Percentiles rank a stretch among this genome's conserved stretches.
phyloP scores from a whole-genome alignment of 208 protist species.

The Leptomonas pyrrhocoris region DNA sequence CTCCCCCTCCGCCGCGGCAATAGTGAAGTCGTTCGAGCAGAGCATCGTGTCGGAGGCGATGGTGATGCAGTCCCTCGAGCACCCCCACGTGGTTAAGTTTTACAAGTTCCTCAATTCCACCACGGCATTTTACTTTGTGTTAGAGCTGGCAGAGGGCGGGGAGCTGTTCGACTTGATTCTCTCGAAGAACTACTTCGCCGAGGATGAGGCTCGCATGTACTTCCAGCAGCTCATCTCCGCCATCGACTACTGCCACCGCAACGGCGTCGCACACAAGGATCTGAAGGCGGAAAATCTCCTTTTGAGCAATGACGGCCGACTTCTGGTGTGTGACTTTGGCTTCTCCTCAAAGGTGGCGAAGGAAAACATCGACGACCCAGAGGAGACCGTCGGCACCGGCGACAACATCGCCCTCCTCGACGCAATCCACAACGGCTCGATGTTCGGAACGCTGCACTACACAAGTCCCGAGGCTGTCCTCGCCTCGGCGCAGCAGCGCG shows the following conservation, averaged over 20 bases:
- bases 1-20: not conserved
- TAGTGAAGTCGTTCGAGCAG: conserved; percentile 49
- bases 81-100: conserved; percentile 89
- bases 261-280: conserved; percentile 87
- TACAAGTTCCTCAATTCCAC: conserved; percentile 90
- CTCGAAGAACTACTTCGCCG: conserved; percentile 77
- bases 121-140: conserved; percentile 86
- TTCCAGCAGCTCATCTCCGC: conserved; percentile 95
- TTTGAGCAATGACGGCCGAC: conserved; percentile 62
- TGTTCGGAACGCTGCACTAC: conserved; percentile 88
- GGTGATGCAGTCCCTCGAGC: conserved; percentile 88
- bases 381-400: conserved; percentile 39
- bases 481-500: conserved; percentile 34
- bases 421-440: conserved; percentile 27
- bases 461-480: conserved; percentile 78
- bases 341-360: conserved; percentile 70
- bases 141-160: conserved; percentile 91
- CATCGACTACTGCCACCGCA: conserved; percentile 94
- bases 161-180: conserved; percentile 96
- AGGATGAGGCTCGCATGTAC: conserved; percentile 85
- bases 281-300: conserved; percentile 93
- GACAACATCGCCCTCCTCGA: conserved; percentile 44
- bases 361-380: conserved; percentile 59
- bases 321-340: conserved; percentile 92
- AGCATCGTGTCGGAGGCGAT: conserved; percentile 87